A percentile compares a stretch with the other conserved stretches of the same genome.
Evolutionary conservation across 495 filamentous ascomycete species (phyloP).

Genomic region (Trichoderma erinaceum): DNA sequence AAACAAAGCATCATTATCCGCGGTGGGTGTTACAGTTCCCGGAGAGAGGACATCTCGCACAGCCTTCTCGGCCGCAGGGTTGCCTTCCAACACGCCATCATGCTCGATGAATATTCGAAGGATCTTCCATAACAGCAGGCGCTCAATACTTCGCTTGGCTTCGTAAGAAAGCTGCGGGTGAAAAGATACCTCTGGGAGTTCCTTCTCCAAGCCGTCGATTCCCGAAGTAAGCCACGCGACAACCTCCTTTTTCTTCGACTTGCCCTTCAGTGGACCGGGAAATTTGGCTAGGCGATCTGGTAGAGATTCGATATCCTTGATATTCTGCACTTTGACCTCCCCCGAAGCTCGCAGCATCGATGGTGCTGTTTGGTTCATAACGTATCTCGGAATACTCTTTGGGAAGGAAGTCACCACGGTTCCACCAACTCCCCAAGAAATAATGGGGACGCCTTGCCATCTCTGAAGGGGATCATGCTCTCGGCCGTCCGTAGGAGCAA

Average conservation of each 20-base stretch:
- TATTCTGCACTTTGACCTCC: conserved; percentile 66
- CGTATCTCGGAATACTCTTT: conserved; percentile 79
- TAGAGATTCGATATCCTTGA: conserved; percentile 63
- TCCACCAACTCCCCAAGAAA: conserved; percentile 86
- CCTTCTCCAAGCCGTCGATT: conserved; percentile 64
- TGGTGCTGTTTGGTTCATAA: conserved; percentile 60
- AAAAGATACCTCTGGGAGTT: conserved; percentile 43
- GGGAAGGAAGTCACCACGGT: conserved; percentile 80
- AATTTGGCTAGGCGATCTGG: conserved; percentile 69
- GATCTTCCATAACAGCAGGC: conserved; percentile 82
- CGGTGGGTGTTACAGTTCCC: conserved; percentile 25
- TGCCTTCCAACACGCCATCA: conserved; percentile 78
- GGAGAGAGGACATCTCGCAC: conserved; percentile 70
- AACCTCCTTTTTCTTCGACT: conserved; percentile 92
- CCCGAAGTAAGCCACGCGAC: conserved; percentile 71
- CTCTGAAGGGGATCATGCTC: conserved; percentile 71
- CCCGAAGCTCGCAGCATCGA: conserved; percentile 81
- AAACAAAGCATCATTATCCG: conserved; percentile 24
- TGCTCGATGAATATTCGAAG: conserved; percentile 73
- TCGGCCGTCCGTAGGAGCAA: conserved; percentile 70
- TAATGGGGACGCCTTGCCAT: conserved; percentile 83
- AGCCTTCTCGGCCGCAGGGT: conserved; percentile 61
- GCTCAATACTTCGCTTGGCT: conserved; percentile 70
- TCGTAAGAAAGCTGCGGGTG: conserved; percentile 40
- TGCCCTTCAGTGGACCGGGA: conserved; percentile 81